Conservation (phyloP, 768 basidiomycete species). For the Tricholoma hemisulphureum region DNA sequence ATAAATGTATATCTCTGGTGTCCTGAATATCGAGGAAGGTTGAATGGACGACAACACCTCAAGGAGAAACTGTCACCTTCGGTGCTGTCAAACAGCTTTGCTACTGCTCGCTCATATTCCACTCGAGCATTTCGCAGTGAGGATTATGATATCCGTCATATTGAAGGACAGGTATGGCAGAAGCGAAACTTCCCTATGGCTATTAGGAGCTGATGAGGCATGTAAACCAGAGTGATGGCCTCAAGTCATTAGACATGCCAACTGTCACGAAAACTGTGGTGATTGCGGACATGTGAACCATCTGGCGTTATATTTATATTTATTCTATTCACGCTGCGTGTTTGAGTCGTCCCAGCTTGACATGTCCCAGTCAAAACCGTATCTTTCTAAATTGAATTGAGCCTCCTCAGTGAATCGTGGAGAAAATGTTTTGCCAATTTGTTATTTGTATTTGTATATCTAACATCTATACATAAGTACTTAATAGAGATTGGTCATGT, state of each 20-base stretch:
- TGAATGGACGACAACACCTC: constrained; percentile 20
- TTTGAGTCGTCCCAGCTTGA: too few species aligned
- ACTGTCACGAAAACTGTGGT: constrained; percentile 23
- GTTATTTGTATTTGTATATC: too few species aligned
- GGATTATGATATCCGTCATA: constrained; percentile 11
- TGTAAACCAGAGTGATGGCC: not conserved
- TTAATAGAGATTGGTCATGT: too few species aligned
- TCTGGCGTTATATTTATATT: too few species aligned
- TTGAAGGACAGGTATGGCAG: constrained; percentile 9
- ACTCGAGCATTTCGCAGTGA: constrained; percentile 6
- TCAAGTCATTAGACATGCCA: constrained; percentile 16
- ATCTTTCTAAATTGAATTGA: too few species aligned
- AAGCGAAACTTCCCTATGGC: not conserved
- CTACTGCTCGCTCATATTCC: constrained; percentile 1
- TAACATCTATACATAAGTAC: too few species aligned
- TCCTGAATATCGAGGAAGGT: constrained; percentile 10
- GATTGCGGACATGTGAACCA: constrained; percentile 17
- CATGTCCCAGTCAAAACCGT: too few species aligned
- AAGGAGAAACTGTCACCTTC: constrained; percentile 12
- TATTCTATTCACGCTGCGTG: too few species aligned
- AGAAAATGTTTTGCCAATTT: too few species aligned
- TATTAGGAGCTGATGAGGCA: not conserved
- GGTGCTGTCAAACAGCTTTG: constrained; percentile 6
- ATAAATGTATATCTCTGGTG: not conserved
- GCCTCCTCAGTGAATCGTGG: too few species aligned